Evolutionary conservation across 345 rosid genomes (phyloP).

Genomic region (Rhizophora mangle): DNA sequence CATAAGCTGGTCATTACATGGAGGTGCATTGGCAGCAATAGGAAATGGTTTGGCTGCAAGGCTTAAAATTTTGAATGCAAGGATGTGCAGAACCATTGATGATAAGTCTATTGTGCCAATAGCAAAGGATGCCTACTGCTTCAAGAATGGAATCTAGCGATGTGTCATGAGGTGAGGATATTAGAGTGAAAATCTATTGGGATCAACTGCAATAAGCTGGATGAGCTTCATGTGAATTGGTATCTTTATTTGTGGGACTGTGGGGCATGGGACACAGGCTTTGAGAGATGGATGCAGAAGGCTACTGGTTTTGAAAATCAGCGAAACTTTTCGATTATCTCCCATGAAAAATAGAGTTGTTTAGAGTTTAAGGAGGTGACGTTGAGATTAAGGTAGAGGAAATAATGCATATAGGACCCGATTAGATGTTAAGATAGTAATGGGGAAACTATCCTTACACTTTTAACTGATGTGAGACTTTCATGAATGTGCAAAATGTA

Average conservation of each 20-base stretch:
- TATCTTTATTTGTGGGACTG: conserved; percentile 53
- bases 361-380: conserved; percentile 43
- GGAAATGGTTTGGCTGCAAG: conserved; percentile 50
- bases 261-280: conserved; percentile 42
- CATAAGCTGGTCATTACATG: conserved; percentile 20
- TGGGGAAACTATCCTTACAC: background rate
- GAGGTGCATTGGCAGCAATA: conserved; percentile 38
- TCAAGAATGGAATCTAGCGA: conserved; percentile 68
- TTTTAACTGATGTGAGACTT: too few species aligned
- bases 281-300: conserved; percentile 55
- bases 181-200: conserved; percentile 63
- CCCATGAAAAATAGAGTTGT: conserved; percentile 42
- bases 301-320: conserved; percentile 51
- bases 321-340: conserved; percentile 26
- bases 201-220: conserved; percentile 44
- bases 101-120: conserved; percentile 60
- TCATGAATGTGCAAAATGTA: too few species aligned
- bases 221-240: conserved; percentile 68
- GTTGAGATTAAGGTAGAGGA: conserved; percentile 47
- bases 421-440: conserved; percentile 34
- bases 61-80: conserved; percentile 55
- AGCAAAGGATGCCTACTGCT: conserved; percentile 65
- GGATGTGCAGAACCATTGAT: conserved; percentile 58
- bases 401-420: conserved; percentile 46
- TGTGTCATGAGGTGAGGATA: conserved; percentile 52